A percentile compares a stretch with the other conserved stretches of the same genome.
Conservation (phyloP, 2,329 filamentous ascomycete species). For the Fusarium sp. region DNA sequence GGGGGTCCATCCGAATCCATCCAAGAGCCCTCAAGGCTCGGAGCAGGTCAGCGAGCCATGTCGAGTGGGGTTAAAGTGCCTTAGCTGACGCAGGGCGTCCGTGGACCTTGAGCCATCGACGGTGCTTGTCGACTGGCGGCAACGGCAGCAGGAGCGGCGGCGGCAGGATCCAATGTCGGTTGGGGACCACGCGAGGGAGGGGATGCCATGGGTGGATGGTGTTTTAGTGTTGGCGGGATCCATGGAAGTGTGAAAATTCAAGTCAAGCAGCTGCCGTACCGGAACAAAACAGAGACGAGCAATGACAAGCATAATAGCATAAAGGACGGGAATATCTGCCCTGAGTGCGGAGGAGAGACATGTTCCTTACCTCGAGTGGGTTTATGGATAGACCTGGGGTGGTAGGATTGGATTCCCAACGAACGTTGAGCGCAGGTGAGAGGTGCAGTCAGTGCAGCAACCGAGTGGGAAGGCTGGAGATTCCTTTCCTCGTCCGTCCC, state of each 20-base stretch:
- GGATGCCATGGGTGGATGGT: constrained; percentile 30
- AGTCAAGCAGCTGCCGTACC: constrained; percentile 15
- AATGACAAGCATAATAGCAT: constrained; percentile 1
- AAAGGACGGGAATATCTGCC: constrained; percentile 9
- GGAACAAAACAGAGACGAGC: neutral
- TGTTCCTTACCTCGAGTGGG: constrained; percentile 31
- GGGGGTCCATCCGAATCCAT: constrained; percentile 27
- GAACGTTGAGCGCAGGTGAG: constrained; percentile 2
- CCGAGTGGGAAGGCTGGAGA: neutral
- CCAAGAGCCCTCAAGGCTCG: constrained; percentile 17
- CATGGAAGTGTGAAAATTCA: constrained; percentile 24
- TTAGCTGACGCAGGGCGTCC: constrained; percentile 37
- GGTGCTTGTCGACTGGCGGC: neutral
- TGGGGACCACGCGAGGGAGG: constrained; percentile 23
- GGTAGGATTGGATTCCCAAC: constrained; percentile 1
- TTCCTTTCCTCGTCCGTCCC: neutral
- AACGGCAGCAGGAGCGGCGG: neutral
- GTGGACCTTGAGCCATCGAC: constrained; percentile 7
- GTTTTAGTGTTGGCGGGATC: constrained; percentile 19
- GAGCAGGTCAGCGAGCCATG: constrained; percentile 25
- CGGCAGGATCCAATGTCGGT: constrained; percentile 4
- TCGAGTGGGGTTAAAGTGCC: constrained; percentile 33
- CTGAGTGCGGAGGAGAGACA: constrained; percentile 12
- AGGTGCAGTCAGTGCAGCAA: neutral
- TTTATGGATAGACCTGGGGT: neutral